phyloP scores from a whole-genome alignment of 805 yeast species.

The Cyberlindnera bimundalis region DNA sequence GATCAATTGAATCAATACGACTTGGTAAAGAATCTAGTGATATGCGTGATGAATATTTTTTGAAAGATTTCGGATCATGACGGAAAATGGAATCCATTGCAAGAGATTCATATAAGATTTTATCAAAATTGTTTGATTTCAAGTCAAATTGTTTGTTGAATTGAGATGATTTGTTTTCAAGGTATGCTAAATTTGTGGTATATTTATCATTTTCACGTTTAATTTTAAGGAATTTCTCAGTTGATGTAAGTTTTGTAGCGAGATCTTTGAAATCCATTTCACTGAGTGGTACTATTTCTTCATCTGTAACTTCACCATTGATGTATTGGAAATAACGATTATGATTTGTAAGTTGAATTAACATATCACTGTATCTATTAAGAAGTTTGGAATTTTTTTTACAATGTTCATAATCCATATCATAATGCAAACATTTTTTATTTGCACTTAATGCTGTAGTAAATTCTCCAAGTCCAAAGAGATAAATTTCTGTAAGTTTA shows the following conservation, averaged over 20 bases:
- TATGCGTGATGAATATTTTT: conserved; percentile 28
- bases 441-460: conserved; percentile 49
- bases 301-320: conserved; percentile 31
- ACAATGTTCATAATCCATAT: conserved; percentile 68
- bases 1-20: conserved; percentile 38
- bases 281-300: conserved; percentile 39
- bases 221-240: conserved; percentile 19
- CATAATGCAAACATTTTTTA: conserved; percentile 69
- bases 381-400: conserved; percentile 51
- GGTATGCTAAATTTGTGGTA: conserved; percentile 21
- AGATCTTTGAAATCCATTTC: conserved; percentile 40
- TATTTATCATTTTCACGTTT: conserved; percentile 22
- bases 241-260: conserved; percentile 32
- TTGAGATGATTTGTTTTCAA: conserved; percentile 13
- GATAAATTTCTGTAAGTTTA: conserved; percentile 36
- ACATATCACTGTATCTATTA: conserved; percentile 37
- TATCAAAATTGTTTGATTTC: conserved; percentile 22
- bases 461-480: conserved; percentile 50
- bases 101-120: conserved; percentile 35
- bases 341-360: conserved; percentile 35
- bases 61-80: conserved; percentile 27
- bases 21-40: conserved; percentile 14
- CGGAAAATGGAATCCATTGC: conserved; percentile 39
- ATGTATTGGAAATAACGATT: conserved; percentile 44
- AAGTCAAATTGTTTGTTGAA: conserved; percentile 22